phyloP scores from a whole-genome alignment of 148 eudicot genomes.

The Simmondsia chinensis region DNA sequence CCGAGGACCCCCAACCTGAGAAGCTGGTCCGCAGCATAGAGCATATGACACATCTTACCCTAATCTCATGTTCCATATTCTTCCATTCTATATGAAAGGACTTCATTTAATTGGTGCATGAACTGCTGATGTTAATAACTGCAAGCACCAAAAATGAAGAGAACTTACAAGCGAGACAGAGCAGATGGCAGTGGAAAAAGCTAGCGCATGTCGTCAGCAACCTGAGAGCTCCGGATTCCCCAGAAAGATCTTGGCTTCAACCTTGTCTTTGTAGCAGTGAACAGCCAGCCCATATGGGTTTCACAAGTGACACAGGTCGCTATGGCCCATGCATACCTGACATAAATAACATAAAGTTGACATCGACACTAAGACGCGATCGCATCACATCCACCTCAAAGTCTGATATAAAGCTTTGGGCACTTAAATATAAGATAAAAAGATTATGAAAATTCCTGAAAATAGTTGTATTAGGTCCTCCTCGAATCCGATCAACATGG shows the following conservation, averaged over 20 bases:
- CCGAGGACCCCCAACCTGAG: no score
- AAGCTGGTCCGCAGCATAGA: no score
- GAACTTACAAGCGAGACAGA: background rate
- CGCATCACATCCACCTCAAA: background rate
- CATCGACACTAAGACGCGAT: background rate
- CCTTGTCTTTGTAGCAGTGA: conserved; percentile 65
- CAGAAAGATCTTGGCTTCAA: conserved; percentile 73
- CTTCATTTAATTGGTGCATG: no score
- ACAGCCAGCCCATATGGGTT: conserved; percentile 85
- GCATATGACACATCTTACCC: no score
- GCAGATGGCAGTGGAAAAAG: background rate
- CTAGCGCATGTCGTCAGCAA: conserved; percentile 52
- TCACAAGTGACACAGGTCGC: conserved; percentile 71
- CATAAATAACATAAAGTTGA: conserved; percentile 5
- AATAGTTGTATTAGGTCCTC: no score
- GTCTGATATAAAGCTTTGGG: background rate
- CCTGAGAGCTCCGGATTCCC: conserved; percentile 75
- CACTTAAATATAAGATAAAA: no score
- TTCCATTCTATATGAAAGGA: no score
- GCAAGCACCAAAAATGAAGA: conserved; percentile 4
- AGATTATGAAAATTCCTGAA: no score
- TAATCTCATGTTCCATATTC: no score
- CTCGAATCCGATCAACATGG: no score
- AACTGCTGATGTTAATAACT: no score
- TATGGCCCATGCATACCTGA: conserved; percentile 92